Base-by-base conservation (phyloP, 352 stramenopile genomes). In the Pythium rishiriense region DNA sequence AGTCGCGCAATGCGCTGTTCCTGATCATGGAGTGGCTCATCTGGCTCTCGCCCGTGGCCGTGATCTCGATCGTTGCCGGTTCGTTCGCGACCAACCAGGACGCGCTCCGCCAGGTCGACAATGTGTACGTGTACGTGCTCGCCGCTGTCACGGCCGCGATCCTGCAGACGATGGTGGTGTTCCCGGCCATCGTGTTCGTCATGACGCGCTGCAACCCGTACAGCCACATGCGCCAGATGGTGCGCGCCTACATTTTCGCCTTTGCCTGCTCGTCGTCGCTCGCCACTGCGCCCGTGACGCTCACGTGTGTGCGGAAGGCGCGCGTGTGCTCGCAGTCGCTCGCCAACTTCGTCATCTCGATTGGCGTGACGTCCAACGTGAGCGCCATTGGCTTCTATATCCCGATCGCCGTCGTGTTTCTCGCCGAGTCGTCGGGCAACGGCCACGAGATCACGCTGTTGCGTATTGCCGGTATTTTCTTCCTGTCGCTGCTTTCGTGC, bases 1-100 rank as follows among this genome's bases (percentile, higher is more conserved):
- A 93, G 68, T 52, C 85, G 7, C 80, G 82, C 45, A 90, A 91
- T 68, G 78, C 79, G 14, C 81, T 91, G 55, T 90, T 91, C 49
- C 45, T 88, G 21, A 69, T 77, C 14, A 78, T 92, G 53, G 71
- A 90, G 57, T 90, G 79, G 72, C 69, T 88, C 49, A 87, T 90
- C 21, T 85, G 65, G 67, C 58, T 83, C 49, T 88, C 84, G 21
- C 80, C 81, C 2, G 54, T 80, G 0, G 84, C 81, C 17, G 80
- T 91, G 48, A 57, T 89, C 5, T 92, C 79, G 14, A 85, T 83
- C 57, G 78, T 92, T 28, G 69, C 74, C 7, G 81, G 78, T 1
- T 74, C 80, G 22, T 87, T 89, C 62, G 75, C 80, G 2, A 70
- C 64, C 1, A 83, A 87, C 67, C 68, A 58, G 24, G 17, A 68